Conservation (phyloP, 768 basidiomycete species). For the Agaricus blazei region DNA sequence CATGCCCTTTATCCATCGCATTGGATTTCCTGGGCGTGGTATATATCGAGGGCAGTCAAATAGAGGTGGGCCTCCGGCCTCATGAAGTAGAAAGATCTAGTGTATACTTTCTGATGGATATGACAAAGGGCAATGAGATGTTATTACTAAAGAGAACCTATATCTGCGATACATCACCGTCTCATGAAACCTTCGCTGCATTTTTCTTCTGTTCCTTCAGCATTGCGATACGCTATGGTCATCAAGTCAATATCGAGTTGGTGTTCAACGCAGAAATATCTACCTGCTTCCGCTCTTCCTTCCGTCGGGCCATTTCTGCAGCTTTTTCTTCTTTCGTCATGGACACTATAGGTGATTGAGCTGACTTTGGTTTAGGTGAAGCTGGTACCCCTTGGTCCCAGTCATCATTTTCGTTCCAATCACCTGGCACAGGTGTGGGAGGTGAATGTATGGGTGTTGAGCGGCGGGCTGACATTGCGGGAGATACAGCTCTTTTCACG, state of each 20-base stretch:
- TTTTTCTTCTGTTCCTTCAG: constrained; percentile 79
- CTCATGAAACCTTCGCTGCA: constrained; percentile 23
- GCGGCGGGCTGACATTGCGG: not conserved
- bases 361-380: not conserved
- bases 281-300: constrained; percentile 90
- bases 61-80: not conserved
- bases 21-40: constrained; percentile 60
- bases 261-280: constrained; percentile 13
- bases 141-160: not conserved
- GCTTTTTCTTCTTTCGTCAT: constrained; percentile 91
- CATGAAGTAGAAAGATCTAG: not conserved
- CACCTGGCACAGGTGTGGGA: constrained; percentile 15
- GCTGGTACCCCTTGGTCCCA: constrained; percentile 16
- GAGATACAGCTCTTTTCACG: constrained; percentile 1
- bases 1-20: constrained; percentile 31
- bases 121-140: not conserved
- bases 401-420: constrained; percentile 20
- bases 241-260: not conserved
- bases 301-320: constrained; percentile 84
- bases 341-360: constrained; percentile 24
- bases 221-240: constrained; percentile 62
- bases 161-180: not conserved
- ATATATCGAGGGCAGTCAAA: not conserved
- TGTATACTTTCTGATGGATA: not conserved
- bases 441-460: constrained; percentile 16